Percentiles rank a stretch among this genome's conserved stretches.
Evolutionary conservation across 331 rosid species (phyloP).

Genomic region (Prunus yedoensis): DNA sequence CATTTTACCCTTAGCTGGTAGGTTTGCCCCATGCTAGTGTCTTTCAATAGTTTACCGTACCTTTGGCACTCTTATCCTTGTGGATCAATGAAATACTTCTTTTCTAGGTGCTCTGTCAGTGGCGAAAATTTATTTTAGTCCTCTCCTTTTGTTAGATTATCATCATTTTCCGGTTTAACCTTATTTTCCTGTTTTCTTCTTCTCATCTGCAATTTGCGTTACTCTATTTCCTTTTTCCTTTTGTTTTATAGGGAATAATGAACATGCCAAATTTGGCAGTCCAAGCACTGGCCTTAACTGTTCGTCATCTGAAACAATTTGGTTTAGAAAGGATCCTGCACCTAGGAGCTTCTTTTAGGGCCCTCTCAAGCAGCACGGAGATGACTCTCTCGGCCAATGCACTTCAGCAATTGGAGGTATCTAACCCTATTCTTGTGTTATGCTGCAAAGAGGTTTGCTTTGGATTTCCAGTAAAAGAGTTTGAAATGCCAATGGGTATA

Average conservation of each 20-base stretch:
- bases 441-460: conserved; percentile 13
- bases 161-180: neutral
- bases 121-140: neutral
- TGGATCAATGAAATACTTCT: neutral
- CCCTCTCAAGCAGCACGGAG: conserved; percentile 71
- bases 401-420: conserved; percentile 92
- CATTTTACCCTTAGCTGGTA: neutral
- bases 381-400: conserved; percentile 89
- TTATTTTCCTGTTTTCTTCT: conserved; percentile 13
- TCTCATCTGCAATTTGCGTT: conserved; percentile 7
- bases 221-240: conserved; percentile 22
- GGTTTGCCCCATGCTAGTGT: conserved; percentile 3
- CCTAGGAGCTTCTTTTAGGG: conserved; percentile 76
- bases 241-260: conserved; percentile 61
- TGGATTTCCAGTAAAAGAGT: conserved; percentile 10
- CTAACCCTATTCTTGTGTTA: conserved; percentile 8
- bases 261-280: conserved; percentile 74
- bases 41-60: neutral
- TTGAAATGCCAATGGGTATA: neutral
- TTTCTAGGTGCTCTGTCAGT: neutral
- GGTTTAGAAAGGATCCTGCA: conserved; percentile 75
- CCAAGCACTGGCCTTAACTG: conserved; percentile 82
- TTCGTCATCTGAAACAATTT: conserved; percentile 76
- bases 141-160: neutral
- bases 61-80: neutral